Conservation (phyloP, 352 stramenopile species). For the Pilasporangium apinafurcum region DNA sequence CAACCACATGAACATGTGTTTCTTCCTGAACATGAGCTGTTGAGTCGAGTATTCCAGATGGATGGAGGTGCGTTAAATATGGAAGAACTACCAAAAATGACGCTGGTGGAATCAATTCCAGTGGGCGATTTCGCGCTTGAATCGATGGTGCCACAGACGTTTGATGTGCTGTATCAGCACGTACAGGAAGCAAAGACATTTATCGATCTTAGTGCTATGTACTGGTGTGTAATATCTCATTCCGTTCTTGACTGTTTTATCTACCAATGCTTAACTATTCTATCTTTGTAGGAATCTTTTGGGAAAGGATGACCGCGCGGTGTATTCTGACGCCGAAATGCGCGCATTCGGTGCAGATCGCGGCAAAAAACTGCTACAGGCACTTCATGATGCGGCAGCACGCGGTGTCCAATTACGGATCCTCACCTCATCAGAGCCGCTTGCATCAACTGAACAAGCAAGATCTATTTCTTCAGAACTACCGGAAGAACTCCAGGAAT, state of each 20-base stretch:
- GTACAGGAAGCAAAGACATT: slow-evolving; percentile 29
- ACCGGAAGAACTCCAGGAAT: slow-evolving; percentile 47
- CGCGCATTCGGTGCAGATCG: slow-evolving; percentile 44
- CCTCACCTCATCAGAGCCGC: slow-evolving; percentile 34
- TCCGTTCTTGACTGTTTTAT: not conserved
- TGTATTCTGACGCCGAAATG: slow-evolving; percentile 56
- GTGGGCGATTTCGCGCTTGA: slow-evolving; percentile 49
- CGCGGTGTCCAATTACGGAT: slow-evolving; percentile 55
- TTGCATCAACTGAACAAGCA: no score
- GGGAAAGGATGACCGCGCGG: slow-evolving; percentile 38
- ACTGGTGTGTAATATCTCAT: slow-evolving; percentile 26
- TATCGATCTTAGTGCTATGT: slow-evolving; percentile 81
- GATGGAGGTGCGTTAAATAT: no score
- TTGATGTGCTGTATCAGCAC: slow-evolving; percentile 33
- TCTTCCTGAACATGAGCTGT: not conserved
- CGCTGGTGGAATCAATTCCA: slow-evolving; percentile 63
- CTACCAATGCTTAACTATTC: not conserved
- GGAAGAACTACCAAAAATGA: slow-evolving; percentile 12
- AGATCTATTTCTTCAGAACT: slow-evolving; percentile 13
- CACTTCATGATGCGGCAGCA: slow-evolving; percentile 32
- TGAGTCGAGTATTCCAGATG: no score
- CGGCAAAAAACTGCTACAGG: slow-evolving; percentile 41
- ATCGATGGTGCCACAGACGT: slow-evolving; percentile 30
- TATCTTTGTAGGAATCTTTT: slow-evolving; percentile 36
- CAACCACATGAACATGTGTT: slow-evolving; percentile 1